Percentiles rank a stretch among this genome's conserved stretches.
phyloP scores from a whole-genome alignment of 768 basidiomycete species.

The Pholiota molesta region DNA sequence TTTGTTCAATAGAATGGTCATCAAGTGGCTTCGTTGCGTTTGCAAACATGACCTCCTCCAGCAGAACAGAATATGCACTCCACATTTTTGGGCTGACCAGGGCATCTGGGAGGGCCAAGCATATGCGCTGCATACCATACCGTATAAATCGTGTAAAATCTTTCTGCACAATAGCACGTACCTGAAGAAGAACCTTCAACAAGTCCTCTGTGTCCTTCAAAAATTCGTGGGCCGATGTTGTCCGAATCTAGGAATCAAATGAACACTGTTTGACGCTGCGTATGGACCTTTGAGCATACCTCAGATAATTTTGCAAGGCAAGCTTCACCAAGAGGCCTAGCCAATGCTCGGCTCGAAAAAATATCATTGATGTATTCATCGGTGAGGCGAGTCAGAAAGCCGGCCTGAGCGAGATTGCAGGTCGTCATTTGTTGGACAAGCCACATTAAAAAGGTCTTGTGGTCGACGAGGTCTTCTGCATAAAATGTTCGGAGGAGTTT shows the following conservation, averaged over 20 bases:
- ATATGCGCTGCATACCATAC: constrained; percentile 55
- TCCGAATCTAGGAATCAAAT: constrained; percentile 46
- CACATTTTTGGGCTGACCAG: constrained; percentile 77
- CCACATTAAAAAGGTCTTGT: constrained; percentile 77
- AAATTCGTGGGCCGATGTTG: constrained; percentile 56
- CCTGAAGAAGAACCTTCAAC: constrained; percentile 64
- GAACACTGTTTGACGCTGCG: not conserved
- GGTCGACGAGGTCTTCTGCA: constrained; percentile 79
- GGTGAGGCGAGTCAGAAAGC: constrained; percentile 72
- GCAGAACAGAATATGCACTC: constrained; percentile 50
- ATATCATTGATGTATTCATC: constrained; percentile 82
- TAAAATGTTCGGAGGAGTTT: constrained; percentile 77
- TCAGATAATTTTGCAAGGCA: constrained; percentile 69
- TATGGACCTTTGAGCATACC: constrained; percentile 36
- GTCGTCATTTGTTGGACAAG: constrained; percentile 74
- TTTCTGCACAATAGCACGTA: constrained; percentile 30
- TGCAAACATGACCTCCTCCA: constrained; percentile 51
- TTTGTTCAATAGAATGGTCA: constrained; percentile 41
- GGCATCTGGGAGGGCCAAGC: constrained; percentile 71
- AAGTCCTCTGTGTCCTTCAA: constrained; percentile 55
- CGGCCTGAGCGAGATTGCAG: constrained; percentile 82
- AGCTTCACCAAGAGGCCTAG: constrained; percentile 72
- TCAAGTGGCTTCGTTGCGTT: constrained; percentile 33
- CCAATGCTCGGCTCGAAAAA: constrained; percentile 64
- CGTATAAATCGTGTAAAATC: not conserved